Evolutionary conservation across 2,329 filamentous ascomycete genomes (phyloP).

Genomic region (Colletotrichum echinochloae): DNA sequence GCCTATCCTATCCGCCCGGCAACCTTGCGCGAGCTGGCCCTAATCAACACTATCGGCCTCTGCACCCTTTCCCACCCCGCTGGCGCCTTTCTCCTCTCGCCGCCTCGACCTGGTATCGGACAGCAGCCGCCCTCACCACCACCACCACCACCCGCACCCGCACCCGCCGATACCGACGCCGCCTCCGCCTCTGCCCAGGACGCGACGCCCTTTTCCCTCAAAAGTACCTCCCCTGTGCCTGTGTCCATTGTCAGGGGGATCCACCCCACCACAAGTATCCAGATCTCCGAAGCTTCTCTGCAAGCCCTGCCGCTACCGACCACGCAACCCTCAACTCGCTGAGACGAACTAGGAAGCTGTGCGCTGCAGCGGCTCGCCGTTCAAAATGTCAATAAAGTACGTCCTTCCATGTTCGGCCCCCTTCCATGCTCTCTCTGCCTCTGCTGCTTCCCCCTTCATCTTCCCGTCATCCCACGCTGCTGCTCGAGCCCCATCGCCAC

Average conservation of each 20-base stretch:
- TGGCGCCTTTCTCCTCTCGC: conserved; percentile 21
- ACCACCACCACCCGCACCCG: conserved; percentile 22
- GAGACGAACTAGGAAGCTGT: conserved; percentile 42
- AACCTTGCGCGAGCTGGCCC: conserved; percentile 3
- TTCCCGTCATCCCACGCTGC: conserved; percentile 28
- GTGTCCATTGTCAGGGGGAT: conserved; percentile 32
- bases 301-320: conserved; percentile 42
- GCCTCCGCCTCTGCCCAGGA: conserved; percentile 39
- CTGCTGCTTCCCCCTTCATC: conserved; percentile 17
- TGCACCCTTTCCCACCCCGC: conserved; percentile 14
- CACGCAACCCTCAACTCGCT: conserved; percentile 41
- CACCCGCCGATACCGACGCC: conserved; percentile 26
- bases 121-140: conserved; percentile 17
- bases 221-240: conserved; percentile 41
- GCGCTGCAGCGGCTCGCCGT: conserved; percentile 38
- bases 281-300: conserved; percentile 43
- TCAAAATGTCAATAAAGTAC: conserved; percentile 67
- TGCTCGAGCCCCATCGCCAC: conserved; percentile 34
- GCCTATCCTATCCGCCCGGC: conserved; percentile 27
- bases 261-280: conserved; percentile 43
- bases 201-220: conserved; percentile 34
- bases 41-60: conserved; percentile 33
- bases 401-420: conserved; percentile 46
- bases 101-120: conserved; percentile 32
- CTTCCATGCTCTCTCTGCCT: conserved; percentile 26